Conservation (phyloP, 2,329 filamentous ascomycete genomes). For the Tolypocladium capitatum region DNA sequence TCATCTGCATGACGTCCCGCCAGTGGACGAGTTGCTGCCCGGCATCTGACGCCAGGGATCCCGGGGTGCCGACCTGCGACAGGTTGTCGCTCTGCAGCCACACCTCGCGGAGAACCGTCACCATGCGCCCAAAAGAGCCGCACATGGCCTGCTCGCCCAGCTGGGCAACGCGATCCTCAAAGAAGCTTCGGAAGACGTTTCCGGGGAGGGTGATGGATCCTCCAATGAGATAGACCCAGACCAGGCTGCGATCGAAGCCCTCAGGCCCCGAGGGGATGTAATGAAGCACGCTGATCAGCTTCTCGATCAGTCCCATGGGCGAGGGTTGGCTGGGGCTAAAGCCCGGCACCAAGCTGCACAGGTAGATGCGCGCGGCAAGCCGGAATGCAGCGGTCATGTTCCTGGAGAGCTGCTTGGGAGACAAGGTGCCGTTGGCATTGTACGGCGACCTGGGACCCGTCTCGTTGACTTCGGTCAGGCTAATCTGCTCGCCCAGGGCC, state of each 20-base stretch:
- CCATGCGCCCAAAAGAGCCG: conserved; percentile 77
- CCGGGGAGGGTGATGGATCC: conserved; percentile 62
- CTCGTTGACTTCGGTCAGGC: conserved; percentile 58
- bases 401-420: conserved; percentile 68
- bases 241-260: conserved; percentile 80
- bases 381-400: conserved; percentile 90
- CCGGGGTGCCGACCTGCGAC: conserved; percentile 21
- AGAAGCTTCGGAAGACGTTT: conserved; percentile 65
- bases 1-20: conserved; percentile 85
- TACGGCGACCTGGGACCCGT: conserved; percentile 45
- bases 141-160: conserved; percentile 67
- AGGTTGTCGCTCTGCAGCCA: conserved; percentile 65
- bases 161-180: conserved; percentile 59
- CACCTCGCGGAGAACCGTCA: conserved; percentile 64
- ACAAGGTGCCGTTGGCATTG: conserved; percentile 60
- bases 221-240: conserved; percentile 85
- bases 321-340: conserved; percentile 64
- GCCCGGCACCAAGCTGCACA: conserved; percentile 88
- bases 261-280: conserved; percentile 69
- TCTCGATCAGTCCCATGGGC: conserved; percentile 64
- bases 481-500: conserved; percentile 76
- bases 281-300: conserved; percentile 62
- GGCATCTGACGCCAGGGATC: conserved; percentile 22
- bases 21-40: conserved; percentile 67
- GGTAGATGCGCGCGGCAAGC: conserved; percentile 82